These are phyloP conservation scores for Metschnikowia santaceciliae DNA, from an alignment of 805 yeast species.

Conservation along the genomic window DNA sequence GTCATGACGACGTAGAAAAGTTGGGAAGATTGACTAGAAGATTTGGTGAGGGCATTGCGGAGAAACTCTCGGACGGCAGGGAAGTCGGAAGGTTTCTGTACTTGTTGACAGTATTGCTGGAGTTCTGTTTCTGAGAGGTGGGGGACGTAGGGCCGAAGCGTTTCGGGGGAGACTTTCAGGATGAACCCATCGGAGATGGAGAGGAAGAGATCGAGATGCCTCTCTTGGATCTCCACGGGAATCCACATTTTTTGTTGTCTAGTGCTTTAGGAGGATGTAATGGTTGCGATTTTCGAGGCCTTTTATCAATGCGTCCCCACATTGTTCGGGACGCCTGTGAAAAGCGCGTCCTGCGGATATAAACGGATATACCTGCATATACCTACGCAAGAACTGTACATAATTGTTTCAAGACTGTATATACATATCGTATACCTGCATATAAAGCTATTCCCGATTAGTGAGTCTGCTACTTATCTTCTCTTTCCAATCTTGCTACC, in stretches of 20 bases:
- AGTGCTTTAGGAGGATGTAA: no score
- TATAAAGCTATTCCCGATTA: background rate
- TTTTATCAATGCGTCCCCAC: conserved; percentile 5
- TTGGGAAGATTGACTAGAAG: conserved; percentile 18
- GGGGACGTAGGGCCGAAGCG: conserved; percentile 23
- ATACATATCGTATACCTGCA: background rate
- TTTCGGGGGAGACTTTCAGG: conserved; percentile 29
- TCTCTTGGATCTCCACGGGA: conserved; percentile 16
- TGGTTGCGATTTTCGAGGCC: background rate
- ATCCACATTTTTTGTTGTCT: background rate
- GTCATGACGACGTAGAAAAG: conserved; percentile 23
- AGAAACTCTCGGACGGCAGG: conserved; percentile 23
- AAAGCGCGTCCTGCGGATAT: background rate
- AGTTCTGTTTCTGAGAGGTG: conserved; percentile 27
- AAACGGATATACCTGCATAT: background rate
- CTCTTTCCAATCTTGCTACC: no score
- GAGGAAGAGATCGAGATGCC: conserved; percentile 26
- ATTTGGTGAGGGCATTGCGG: conserved; percentile 13
- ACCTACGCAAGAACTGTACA: accelerated
- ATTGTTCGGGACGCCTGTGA: conserved; percentile 2
- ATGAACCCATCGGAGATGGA: conserved; percentile 33
- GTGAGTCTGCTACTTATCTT: background rate
- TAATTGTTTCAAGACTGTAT: background rate
- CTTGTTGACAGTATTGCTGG: conserved; percentile 23
- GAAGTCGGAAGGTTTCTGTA: conserved; percentile 26